Evolutionary conservation across 1,284 basidiomycete genomes (phyloP).

Genomic region (Malassezia japonica): DNA sequence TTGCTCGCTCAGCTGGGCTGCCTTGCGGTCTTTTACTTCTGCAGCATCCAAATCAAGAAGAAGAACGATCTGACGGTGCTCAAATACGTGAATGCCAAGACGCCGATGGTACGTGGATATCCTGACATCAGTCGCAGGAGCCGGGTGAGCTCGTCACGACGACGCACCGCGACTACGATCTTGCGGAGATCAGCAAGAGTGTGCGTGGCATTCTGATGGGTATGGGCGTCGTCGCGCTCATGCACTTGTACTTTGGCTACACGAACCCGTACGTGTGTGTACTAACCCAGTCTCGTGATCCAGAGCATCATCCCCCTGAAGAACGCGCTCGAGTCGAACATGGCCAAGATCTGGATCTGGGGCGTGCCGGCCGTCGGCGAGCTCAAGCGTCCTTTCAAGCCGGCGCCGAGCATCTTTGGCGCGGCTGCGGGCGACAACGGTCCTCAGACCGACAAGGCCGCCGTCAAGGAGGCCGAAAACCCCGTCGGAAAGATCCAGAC

Average conservation of each 20-base stretch:
- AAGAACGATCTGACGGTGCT: slow-evolving; percentile 92
- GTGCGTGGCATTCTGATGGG: slow-evolving; percentile 55
- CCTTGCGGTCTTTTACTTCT: slow-evolving; percentile 67
- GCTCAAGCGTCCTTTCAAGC: slow-evolving; percentile 82
- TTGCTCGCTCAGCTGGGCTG: slow-evolving; percentile 63
- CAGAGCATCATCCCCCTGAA: slow-evolving; percentile 46
- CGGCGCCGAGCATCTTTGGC: slow-evolving; percentile 61
- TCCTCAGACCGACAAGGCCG: slow-evolving; percentile 66
- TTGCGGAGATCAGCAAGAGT: slow-evolving; percentile 74
- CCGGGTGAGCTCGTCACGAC: slow-evolving; percentile 76
- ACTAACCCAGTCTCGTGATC: slow-evolving; percentile 31
- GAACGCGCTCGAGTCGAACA: slow-evolving; percentile 47
- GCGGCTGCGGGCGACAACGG: slow-evolving; percentile 31
- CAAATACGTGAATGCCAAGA: slow-evolving; percentile 63
- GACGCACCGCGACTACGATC: slow-evolving; percentile 85
- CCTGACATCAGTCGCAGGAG: slow-evolving; percentile 53
- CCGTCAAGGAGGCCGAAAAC: slow-evolving; percentile 79
- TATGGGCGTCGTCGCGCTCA: slow-evolving; percentile 45
- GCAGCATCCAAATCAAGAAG: slow-evolving; percentile 59
- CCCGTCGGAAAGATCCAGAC: slow-evolving; percentile 53
- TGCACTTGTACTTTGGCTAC: slow-evolving; percentile 48
- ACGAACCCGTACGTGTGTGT: slow-evolving; percentile 35
- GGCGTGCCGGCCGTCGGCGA: slow-evolving; percentile 62
- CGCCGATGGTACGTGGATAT: slow-evolving; percentile 25
- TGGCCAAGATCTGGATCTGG: slow-evolving; percentile 47